Conservation (phyloP, 23 red algal species). For the Agarophyton chilense region DNA sequence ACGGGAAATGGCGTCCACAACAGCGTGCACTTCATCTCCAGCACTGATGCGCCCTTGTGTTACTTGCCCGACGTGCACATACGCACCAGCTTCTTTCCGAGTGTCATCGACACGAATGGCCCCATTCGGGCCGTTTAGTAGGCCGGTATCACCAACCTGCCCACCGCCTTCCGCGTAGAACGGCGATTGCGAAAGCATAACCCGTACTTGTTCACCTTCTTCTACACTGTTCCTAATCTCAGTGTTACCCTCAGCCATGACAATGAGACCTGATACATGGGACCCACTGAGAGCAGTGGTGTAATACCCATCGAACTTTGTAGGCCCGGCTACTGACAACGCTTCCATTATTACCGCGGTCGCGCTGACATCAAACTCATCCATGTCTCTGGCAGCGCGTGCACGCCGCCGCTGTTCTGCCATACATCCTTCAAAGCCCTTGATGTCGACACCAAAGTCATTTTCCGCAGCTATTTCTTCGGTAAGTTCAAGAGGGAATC, state of each 20-base stretch:
- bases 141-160: constrained; percentile 86
- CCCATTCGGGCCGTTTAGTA: constrained; percentile 40
- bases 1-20: constrained; percentile 64
- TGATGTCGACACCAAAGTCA: constrained; percentile 61
- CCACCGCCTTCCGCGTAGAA: constrained; percentile 98
- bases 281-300: not conserved
- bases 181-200: constrained; percentile 75
- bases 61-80: constrained; percentile 77
- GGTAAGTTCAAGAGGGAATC: constrained; percentile 96
- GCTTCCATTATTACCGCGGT: constrained; percentile 19
- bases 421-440: constrained; percentile 85
- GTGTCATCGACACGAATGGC: constrained; percentile 73
- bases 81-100: constrained; percentile 64
- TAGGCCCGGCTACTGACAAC: constrained; percentile 22
- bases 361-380: constrained; percentile 16
- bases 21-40: constrained; percentile 71
- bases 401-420: constrained; percentile 63
- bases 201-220: constrained; percentile 52
- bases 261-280: constrained; percentile 28
- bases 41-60: constrained; percentile 31
- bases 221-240: not conserved
- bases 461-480: constrained; percentile 85
- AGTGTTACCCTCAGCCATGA: constrained; percentile 11
- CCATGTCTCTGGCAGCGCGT: constrained; percentile 62
- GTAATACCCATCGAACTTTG: constrained; percentile 81